Conservation (phyloP, 2,329 filamentous ascomycete species). For the Drechmeria coniospora region DNA sequence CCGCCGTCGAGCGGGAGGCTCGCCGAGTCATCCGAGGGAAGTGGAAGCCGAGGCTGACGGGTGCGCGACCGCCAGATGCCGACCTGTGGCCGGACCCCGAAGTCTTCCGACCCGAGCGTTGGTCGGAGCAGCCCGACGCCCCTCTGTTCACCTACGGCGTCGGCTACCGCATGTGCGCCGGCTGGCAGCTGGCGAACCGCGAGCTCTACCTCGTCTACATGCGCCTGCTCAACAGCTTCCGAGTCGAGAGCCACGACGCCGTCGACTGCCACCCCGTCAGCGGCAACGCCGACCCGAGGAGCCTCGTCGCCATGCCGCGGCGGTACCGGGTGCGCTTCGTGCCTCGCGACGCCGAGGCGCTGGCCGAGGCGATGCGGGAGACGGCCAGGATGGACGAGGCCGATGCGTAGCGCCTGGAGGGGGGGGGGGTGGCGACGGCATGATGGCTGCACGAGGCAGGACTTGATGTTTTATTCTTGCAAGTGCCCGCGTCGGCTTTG, state of each 20-base stretch:
- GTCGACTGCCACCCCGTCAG: slow-evolving; percentile 43
- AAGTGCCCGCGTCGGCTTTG: too few relatives aligned
- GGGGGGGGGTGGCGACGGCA: too few relatives aligned
- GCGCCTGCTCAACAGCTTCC: slow-evolving; percentile 45
- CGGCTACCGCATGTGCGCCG: slow-evolving; percentile 54
- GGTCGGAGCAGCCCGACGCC: slow-evolving; percentile 34
- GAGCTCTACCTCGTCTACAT: slow-evolving; percentile 51
- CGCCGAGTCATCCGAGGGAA: not conserved
- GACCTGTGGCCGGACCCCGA: slow-evolving; percentile 6
- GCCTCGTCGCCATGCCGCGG: slow-evolving; percentile 43
- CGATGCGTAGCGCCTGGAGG: not conserved
- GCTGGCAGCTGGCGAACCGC: slow-evolving; percentile 19
- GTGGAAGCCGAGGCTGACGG: slow-evolving; percentile 28
- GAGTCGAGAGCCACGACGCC: slow-evolving; percentile 35
- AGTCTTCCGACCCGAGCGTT: slow-evolving; percentile 9
- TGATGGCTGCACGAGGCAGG: too few relatives aligned
- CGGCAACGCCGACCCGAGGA: slow-evolving; percentile 45
- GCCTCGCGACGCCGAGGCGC: slow-evolving; percentile 22
- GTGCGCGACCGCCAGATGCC: slow-evolving; percentile 43
- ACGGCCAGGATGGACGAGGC: not conserved
- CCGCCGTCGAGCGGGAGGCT: not conserved
- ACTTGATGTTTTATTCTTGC: too few relatives aligned
- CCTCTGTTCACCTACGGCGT: slow-evolving; percentile 51
- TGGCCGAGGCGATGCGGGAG: slow-evolving; percentile 1
- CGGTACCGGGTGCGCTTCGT: slow-evolving; percentile 43